A percentile compares a stretch with the other conserved stretches of the same genome.
Evolutionary conservation across 2,329 filamentous ascomycete species (phyloP).

Genomic region (Microsporum canis): DNA sequence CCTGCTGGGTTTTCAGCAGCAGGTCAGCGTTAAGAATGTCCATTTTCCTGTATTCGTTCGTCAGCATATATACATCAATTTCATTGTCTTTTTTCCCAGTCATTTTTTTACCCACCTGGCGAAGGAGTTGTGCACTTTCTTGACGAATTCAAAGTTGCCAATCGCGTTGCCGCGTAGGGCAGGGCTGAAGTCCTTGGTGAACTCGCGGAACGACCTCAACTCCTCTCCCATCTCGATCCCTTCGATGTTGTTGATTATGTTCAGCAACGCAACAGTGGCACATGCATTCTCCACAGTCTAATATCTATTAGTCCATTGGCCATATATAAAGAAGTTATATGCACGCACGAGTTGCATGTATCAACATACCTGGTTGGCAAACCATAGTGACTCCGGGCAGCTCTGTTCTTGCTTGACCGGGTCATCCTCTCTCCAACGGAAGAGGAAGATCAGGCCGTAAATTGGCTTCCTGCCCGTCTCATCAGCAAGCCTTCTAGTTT

Average conservation of each 20-base stretch:
- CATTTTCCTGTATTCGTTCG: slow-evolving; percentile 28
- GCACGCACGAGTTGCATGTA: not conserved
- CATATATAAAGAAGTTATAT: not conserved
- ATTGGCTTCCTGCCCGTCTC: slow-evolving; percentile 50
- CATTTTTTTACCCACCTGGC: slow-evolving; percentile 43
- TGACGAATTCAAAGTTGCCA: slow-evolving; percentile 62
- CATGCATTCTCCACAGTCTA: slow-evolving; percentile 75
- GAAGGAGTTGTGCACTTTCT: slow-evolving; percentile 78
- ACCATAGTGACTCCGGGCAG: slow-evolving; percentile 66
- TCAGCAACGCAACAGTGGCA: slow-evolving; percentile 82
- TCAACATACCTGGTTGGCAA: slow-evolving; percentile 66
- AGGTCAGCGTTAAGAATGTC: slow-evolving; percentile 66
- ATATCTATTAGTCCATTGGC: not conserved
- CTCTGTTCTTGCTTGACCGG: slow-evolving; percentile 40
- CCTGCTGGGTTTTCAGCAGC: slow-evolving; percentile 41
- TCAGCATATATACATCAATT: not conserved
- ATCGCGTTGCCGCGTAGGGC: slow-evolving; percentile 65
- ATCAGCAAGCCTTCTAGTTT: slow-evolving; percentile 5
- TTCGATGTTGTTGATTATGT: slow-evolving; percentile 78
- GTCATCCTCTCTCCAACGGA: slow-evolving; percentile 56
- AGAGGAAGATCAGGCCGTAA: slow-evolving; percentile 81
- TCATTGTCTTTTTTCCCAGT: not conserved
- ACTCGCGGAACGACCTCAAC: slow-evolving; percentile 59
- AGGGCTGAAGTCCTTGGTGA: slow-evolving; percentile 57
- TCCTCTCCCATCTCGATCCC: slow-evolving; percentile 57